Percentiles rank a stretch among this genome's conserved stretches.
These are phyloP conservation scores for Piper betle DNA, from an alignment of 164 flowering plant species.

Conservation along the genomic window DNA sequence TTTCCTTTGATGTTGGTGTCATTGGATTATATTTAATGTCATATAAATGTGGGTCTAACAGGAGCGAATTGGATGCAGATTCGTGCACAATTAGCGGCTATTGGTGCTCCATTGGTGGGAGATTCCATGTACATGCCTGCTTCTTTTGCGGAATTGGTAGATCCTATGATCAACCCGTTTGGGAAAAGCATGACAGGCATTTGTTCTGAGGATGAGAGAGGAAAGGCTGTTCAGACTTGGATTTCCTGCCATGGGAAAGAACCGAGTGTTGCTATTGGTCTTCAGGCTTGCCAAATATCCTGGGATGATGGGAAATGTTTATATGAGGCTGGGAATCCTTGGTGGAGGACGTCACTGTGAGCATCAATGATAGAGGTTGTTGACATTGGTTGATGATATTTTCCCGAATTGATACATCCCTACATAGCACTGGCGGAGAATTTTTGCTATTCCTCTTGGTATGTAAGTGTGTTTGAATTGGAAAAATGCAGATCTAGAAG, in stretches of 20 bases:
- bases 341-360: constrained; percentile 46
- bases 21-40: too few species aligned
- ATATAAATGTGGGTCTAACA: background rate
- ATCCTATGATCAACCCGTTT: constrained; percentile 60
- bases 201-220: constrained; percentile 29
- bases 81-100: constrained; percentile 86
- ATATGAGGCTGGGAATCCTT: constrained; percentile 70
- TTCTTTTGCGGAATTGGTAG: constrained; percentile 42
- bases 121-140: constrained; percentile 96
- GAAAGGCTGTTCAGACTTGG: constrained; percentile 47
- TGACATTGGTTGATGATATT: too few species aligned
- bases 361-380: too few species aligned
- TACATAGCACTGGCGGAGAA: too few species aligned
- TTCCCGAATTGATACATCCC: too few species aligned
- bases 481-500: too few species aligned
- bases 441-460: too few species aligned
- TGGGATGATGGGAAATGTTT: constrained; percentile 68
- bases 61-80: constrained; percentile 32
- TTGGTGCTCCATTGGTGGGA: constrained; percentile 87
- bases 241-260: constrained; percentile 75
- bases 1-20: background rate
- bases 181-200: constrained; percentile 31
- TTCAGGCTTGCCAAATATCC: constrained; percentile 90
- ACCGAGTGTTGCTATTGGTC: constrained; percentile 77
- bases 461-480: too few species aligned